Percentiles rank a stretch among this genome's conserved stretches.
These are phyloP conservation scores for Lentinula sp. DNA, from an alignment of 768 basidiomycete genomes.

Conservation along the genomic window DNA sequence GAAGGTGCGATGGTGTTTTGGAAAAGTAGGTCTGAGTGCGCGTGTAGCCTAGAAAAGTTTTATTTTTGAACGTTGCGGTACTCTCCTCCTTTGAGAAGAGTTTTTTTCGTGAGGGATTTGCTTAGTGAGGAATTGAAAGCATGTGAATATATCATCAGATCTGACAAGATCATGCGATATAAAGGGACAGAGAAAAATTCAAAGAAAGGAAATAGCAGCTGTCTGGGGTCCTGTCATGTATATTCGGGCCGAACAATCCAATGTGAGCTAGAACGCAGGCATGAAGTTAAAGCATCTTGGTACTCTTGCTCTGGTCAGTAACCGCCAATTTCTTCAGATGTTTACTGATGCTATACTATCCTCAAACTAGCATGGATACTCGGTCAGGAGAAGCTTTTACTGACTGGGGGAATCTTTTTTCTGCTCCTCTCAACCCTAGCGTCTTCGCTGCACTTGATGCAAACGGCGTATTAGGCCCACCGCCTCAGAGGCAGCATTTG, in stretches of 20 bases:
- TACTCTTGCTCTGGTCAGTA: conserved; percentile 3
- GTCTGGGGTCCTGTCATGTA: neutral
- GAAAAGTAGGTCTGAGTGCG: too few relatives aligned
- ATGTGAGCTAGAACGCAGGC: neutral
- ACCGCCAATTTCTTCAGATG: neutral
- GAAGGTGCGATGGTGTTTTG: too few relatives aligned
- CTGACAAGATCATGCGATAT: neutral
- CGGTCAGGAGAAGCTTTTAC: conserved; percentile 9
- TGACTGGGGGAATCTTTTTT: conserved; percentile 55
- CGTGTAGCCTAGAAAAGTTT: too few relatives aligned
- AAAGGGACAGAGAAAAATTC: neutral
- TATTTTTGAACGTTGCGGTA: too few relatives aligned
- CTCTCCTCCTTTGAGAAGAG: too few relatives aligned
- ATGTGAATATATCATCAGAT: neutral
- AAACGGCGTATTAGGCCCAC: conserved; percentile 46
- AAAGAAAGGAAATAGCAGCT: neutral
- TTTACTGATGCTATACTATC: neutral
- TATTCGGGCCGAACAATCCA: neutral
- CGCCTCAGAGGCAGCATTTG: conserved; percentile 14
- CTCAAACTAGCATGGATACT: conserved; percentile 2
- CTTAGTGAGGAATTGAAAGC: neutral
- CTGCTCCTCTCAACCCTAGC: conserved; percentile 55
- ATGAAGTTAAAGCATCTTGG: neutral
- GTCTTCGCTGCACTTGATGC: conserved; percentile 58
- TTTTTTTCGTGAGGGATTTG: neutral